Evolutionary conservation across 148 eudicot species (phyloP), one percentile per base, ranked within the genome.

Genomic region (Amaranthus palmeri): DNA sequence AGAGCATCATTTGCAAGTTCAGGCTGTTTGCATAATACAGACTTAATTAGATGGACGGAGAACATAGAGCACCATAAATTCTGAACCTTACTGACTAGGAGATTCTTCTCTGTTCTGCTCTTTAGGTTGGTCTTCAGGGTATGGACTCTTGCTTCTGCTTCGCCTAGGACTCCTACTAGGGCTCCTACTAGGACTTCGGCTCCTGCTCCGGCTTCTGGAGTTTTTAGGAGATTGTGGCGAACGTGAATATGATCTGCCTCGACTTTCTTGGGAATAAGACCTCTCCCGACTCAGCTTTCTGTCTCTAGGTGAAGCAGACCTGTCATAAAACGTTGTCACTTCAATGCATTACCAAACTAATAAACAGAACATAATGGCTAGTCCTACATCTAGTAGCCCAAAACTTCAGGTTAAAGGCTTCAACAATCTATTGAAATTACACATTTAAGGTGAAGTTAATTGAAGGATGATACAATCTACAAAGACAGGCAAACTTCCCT

Each of bases 231-330:
- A 15, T 65, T 48, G 77, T 5, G 83, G 86, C 0, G 88, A 84
- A 10, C 77, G 87, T 36, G 81, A 74, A 71, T 81, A 71, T 67
- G 84, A 74, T 53, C 80, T 74, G n/a, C 67, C 81, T 58, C 77
- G 78, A 41, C 74, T 68, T 46, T 68, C 73, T 1, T 78, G 81
- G 10, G 88, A 85, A 79, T 78, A 83, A 17, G 97, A 88, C 82
- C 92, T 86, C 56, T 87, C 96, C 58, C 86, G 72, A 69, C 86
- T 81, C 58, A 77, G 76, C 83, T 88, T 91, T 61, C 78, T 86
- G 65, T 78, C 92, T 71, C 76, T 82, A n/a, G 96, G 97, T 65
- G 98, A 85, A 42, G 73, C 75, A 62, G 97, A 91, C 87, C 98
- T 93, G 82, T 63, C 83, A 82, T 25, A 62, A 10, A 58, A 67